These are phyloP conservation scores for Flaveria bidentis DNA, from an alignment of 129 eudicot genomes.

Conservation along the genomic window DNA sequence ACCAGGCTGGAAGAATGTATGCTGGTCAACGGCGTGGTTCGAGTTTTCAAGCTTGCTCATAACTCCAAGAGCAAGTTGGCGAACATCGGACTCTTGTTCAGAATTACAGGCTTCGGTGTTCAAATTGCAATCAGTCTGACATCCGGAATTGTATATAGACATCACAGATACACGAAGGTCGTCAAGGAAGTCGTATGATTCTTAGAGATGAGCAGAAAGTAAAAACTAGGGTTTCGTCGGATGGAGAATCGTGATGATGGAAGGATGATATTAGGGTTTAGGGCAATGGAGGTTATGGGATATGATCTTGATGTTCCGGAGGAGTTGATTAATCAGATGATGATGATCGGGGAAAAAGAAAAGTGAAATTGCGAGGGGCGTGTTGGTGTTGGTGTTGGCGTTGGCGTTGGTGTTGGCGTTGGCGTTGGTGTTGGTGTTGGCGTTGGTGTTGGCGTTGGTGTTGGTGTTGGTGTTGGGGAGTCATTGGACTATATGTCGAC, in stretches of 20 bases:
- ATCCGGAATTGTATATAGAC: constrained; percentile 7
- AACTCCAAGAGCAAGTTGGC: constrained; percentile 15
- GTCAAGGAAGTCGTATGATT: neutral
- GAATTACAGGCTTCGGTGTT: constrained; percentile 35
- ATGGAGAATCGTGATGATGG: neutral
- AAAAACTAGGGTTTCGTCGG: constrained; percentile 28
- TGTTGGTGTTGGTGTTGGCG: neutral
- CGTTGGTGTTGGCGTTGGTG: too few species aligned
- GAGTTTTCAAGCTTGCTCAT: constrained; percentile 29
- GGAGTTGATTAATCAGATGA: neutral
- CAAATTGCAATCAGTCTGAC: too few species aligned
- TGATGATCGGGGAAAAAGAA: constrained; percentile 2
- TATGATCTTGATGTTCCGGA: neutral
- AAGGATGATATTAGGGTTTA: constrained; percentile 15
- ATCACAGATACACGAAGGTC: neutral
- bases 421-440: too few species aligned
- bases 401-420: too few species aligned
- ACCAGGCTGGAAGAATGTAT: constrained; percentile 33
- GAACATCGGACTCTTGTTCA: constrained; percentile 38
- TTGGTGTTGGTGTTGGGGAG: neutral
- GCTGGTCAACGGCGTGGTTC: constrained; percentile 30
- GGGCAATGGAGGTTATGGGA: neutral
- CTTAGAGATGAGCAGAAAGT: neutral
- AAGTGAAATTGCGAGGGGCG: constrained; percentile 9
- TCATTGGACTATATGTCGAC: neutral